Evolutionary conservation across 1,284 basidiomycete genomes (phyloP).

Genomic region (Cerrena zonata): DNA sequence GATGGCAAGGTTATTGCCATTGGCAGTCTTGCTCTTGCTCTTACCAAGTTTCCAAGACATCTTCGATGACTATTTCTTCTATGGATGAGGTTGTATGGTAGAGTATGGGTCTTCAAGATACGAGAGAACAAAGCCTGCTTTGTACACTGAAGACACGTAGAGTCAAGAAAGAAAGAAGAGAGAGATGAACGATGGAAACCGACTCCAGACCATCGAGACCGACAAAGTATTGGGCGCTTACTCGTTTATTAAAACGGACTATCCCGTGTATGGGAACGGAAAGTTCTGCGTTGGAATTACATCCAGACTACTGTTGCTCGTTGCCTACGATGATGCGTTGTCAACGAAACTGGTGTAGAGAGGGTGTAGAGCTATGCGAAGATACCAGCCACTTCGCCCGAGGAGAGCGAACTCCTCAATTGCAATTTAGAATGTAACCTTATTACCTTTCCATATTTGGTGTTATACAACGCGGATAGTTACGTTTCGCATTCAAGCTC

Average conservation of each 20-base stretch:
- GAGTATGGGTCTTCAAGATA: not conserved
- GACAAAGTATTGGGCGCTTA: not conserved
- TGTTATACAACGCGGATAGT: too few species aligned
- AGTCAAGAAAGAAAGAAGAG: not conserved
- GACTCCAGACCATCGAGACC: not conserved
- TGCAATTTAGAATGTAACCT: too few species aligned
- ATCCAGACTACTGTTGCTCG: too few species aligned
- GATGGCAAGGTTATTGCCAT: slow-evolving; percentile 22
- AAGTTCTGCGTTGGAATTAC: too few species aligned
- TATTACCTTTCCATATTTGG: too few species aligned
- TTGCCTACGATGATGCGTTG: too few species aligned
- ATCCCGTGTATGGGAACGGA: too few species aligned
- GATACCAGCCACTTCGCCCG: too few species aligned
- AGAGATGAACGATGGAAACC: not conserved
- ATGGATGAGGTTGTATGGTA: not conserved
- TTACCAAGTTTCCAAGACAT: slow-evolving; percentile 38
- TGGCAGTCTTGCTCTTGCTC: slow-evolving; percentile 28
- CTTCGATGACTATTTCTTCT: not conserved
- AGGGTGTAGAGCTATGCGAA: too few species aligned
- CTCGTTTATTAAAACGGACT: not conserved
- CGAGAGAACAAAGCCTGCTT: slow-evolving; percentile 3
- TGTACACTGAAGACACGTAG: not conserved
- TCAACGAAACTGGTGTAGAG: too few species aligned
- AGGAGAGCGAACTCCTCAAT: too few species aligned
- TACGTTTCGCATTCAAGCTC: too few species aligned